phyloP scores from a whole-genome alignment of 441 rosid genomes.

The Flueggea neowawraea region DNA sequence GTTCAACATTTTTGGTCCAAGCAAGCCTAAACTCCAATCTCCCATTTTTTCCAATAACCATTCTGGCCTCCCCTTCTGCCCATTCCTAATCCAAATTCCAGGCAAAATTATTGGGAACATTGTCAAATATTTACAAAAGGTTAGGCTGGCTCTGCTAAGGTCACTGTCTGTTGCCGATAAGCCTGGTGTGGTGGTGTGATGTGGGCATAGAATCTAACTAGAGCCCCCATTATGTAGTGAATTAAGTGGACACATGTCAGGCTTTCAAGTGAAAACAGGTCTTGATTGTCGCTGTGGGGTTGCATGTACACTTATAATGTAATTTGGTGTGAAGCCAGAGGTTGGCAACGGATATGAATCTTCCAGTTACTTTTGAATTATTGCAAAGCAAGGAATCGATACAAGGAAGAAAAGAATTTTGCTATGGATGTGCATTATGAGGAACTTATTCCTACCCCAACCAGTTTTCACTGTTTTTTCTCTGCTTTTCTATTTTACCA shows the following conservation, averaged over 20 bases:
- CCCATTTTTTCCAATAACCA: slow-evolving; percentile 2
- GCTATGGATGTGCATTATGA: slow-evolving; percentile 40
- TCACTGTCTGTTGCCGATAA: too few species aligned
- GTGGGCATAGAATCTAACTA: too few species aligned
- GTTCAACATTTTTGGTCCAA: neutral
- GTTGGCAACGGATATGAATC: slow-evolving; percentile 41
- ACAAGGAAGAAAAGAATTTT: slow-evolving; percentile 34
- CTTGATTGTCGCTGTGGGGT: slow-evolving; percentile 1
- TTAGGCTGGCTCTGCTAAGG: neutral
- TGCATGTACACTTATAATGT: slow-evolving; percentile 18
- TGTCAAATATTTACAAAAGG: neutral
- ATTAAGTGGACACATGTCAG: neutral
- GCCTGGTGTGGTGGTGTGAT: too few species aligned
- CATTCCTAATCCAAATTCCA: slow-evolving; percentile 2
- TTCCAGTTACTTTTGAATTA: slow-evolving; percentile 51
- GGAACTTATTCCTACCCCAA: slow-evolving; percentile 51
- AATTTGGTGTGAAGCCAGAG: slow-evolving; percentile 18
- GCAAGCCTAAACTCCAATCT: slow-evolving; percentile 7
- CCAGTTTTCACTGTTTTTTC: slow-evolving; percentile 20
- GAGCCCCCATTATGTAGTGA: too few species aligned
- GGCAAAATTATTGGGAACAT: slow-evolving; percentile 6
- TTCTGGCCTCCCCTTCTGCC: neutral
- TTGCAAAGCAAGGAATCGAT: slow-evolving; percentile 39
- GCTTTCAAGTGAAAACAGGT: slow-evolving; percentile 3
- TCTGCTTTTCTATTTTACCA: slow-evolving; percentile 39